phyloP scores from a whole-genome alignment of 2,329 filamentous ascomycete species.

The Elsinoe ampelina region DNA sequence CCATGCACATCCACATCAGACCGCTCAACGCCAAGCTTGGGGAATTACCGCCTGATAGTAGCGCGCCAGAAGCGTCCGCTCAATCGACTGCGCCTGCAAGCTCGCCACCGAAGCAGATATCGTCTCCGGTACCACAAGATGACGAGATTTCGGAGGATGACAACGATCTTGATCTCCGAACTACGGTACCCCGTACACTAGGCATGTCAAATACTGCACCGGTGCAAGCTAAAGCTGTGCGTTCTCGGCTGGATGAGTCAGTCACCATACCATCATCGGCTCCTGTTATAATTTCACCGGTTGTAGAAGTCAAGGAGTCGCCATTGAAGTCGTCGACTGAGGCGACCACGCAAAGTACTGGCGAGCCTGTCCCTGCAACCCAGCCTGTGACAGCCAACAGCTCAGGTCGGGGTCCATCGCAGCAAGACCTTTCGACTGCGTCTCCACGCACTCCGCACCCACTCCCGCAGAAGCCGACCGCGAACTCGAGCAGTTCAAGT shows the following conservation, averaged over 20 bases:
- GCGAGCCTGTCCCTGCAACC: background rate
- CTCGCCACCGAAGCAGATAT: background rate
- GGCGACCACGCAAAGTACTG: background rate
- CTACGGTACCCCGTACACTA: background rate
- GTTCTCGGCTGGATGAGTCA: background rate
- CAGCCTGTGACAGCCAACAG: background rate
- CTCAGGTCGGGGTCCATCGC: background rate
- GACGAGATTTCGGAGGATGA: background rate
- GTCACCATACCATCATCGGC: background rate
- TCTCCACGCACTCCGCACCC: too few relatives aligned
- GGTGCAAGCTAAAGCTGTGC: background rate
- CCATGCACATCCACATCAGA: background rate
- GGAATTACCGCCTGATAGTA: conserved; percentile 12
- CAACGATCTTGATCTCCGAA: background rate
- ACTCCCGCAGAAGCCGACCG: too few relatives aligned
- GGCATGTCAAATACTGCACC: background rate
- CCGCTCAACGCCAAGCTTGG: background rate
- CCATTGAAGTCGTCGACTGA: background rate
- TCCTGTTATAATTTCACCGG: background rate
- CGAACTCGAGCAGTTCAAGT: too few relatives aligned
- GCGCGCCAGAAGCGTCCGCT: background rate
- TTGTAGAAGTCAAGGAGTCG: background rate
- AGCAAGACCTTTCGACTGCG: too few relatives aligned
- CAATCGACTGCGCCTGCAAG: background rate
- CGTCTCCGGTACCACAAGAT: background rate